phyloP scores from a whole-genome alignment of 768 basidiomycete species.

The Phanerochaete sordida region DNA sequence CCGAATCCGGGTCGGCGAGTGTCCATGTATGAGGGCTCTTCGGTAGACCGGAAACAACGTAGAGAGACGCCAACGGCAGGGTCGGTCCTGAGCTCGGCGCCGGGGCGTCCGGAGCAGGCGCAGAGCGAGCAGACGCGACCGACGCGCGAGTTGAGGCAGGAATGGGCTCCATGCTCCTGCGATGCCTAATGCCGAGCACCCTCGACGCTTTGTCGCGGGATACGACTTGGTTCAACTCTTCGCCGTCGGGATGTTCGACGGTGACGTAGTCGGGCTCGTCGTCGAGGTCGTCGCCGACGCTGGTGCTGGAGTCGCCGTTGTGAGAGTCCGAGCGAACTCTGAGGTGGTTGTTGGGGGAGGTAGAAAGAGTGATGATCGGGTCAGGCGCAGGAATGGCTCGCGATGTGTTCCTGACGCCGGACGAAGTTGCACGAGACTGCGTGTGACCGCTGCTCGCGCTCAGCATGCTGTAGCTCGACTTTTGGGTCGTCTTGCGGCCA shows the following conservation, averaged over 20 bases:
- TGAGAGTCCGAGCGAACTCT: slow-evolving; percentile 10
- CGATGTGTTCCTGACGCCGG: slow-evolving; percentile 13
- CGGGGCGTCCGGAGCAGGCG: slow-evolving; percentile 36
- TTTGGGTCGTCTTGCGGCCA: slow-evolving; percentile 20
- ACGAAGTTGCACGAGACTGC: slow-evolving; percentile 1
- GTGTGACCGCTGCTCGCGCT: slow-evolving; percentile 13
- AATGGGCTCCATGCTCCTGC: slow-evolving; percentile 81
- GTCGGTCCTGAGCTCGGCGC: slow-evolving; percentile 64
- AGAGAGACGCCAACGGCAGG: slow-evolving; percentile 76
- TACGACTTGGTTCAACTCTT: slow-evolving; percentile 28
- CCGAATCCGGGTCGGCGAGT: slow-evolving; percentile 79
- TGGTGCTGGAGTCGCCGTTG: slow-evolving; percentile 20
- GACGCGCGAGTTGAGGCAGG: slow-evolving; percentile 74
- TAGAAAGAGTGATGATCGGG: slow-evolving; percentile 53
- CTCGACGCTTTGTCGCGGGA: slow-evolving; percentile 70
- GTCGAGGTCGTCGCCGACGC: slow-evolving; percentile 50
- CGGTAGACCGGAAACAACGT: slow-evolving; percentile 84
- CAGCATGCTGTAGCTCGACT: slow-evolving; percentile 22
- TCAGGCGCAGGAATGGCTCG: slow-evolving; percentile 34
- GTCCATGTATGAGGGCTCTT: slow-evolving; percentile 92
- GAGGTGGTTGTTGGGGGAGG: slow-evolving; percentile 30
- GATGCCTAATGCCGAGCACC: slow-evolving; percentile 71
- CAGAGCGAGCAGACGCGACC: slow-evolving; percentile 72
- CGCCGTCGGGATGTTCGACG: slow-evolving; percentile 30
- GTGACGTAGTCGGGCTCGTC: slow-evolving; percentile 78